Base-by-base conservation (phyloP, 2,329 filamentous ascomycete genomes). In the Aureobasidium pullulans region DNA sequence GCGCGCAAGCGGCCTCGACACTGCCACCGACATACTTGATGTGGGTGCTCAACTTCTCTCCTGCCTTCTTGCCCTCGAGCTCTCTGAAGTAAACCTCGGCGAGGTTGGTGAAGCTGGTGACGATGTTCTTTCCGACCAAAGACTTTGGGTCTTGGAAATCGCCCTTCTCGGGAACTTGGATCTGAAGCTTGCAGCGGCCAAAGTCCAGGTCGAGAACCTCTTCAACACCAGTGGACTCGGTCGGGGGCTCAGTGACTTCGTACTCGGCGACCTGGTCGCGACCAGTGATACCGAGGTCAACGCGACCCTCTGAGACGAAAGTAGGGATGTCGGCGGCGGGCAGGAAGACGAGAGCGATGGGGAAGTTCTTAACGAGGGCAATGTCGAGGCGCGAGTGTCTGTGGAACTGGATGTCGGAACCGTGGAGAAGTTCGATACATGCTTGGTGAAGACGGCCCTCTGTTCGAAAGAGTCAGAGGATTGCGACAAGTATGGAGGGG, bases 291-390 rank as follows among this genome's bases (percentile, higher is more conserved):
- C 94, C 94, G 15, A 99, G 80, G 70, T 96, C 92, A 49, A 96
- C 90, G 63, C 87, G 87, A 61, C 94, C 94, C 76, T 97, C 92
- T 60, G 93, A 93, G 49, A 99, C 92, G 71, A 97, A 97, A 40
- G 91, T 96, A 5, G 94, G 94, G 70, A 99, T 99, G 73, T 99
- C 94, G 66, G 91, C 92, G 39, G 93, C 94, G 32, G 94, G 94
- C 29, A 99, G 88, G 80, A 99, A 99, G 71, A 99, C 86, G 62
- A 99, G 88, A 15, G 94, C 94, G 68, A 99, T 90, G 37, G 89
- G 90, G 31, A 94, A 85, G 77, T 99, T 99, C 80, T 96, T 96
- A 71, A 97, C 94, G 29, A 99, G 86, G 15, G 94, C 94, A 70
- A 99, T 96, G 74, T 99, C 94, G 68, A 97, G 89, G 61, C 94